These are phyloP conservation scores for Symbiodinium pilosum DNA, from an alignment of 73 alveolate species.

Conservation along the genomic window DNA sequence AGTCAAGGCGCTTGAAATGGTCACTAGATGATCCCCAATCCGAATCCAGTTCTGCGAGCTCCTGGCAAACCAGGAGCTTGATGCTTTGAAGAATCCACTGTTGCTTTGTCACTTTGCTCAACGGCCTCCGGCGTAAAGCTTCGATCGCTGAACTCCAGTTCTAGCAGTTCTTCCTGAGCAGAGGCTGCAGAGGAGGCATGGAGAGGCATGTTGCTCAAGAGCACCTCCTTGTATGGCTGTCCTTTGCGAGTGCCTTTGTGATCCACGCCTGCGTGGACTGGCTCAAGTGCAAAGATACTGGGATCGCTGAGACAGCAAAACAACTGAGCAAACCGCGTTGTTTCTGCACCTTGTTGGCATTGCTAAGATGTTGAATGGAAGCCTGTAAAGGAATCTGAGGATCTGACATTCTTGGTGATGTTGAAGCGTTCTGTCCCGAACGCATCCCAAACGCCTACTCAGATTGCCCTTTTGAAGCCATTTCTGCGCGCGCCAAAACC, in stretches of 20 bases:
- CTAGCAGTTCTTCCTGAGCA: constrained; percentile 64
- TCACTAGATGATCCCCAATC: constrained; percentile 92
- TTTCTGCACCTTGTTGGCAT: constrained; percentile 32
- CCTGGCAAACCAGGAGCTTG: neutral
- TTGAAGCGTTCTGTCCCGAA: constrained; percentile 88
- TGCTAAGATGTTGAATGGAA: constrained; percentile 40
- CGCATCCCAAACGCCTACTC: constrained; percentile 71
- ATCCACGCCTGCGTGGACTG: neutral
- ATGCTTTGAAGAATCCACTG: neutral
- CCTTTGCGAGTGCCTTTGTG: constrained; percentile 29
- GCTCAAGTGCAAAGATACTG: neutral
- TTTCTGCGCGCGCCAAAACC: neutral
- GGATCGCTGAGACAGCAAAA: neutral
- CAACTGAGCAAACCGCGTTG: constrained; percentile 6
- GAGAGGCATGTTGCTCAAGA: neutral
- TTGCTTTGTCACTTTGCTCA: neutral
- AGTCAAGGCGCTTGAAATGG: constrained; percentile 11
- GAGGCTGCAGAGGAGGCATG: neutral
- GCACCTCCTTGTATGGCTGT: constrained; percentile 26
- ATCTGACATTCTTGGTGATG: constrained; percentile 41
- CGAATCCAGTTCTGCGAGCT: constrained; percentile 79
- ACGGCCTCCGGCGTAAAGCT: constrained; percentile 50
- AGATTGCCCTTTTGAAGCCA: too few species aligned
- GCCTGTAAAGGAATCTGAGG: too few species aligned
- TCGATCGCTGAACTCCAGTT: constrained; percentile 33